Evolutionary conservation across 2,329 filamentous ascomycete genomes (phyloP).

Genomic region (Botrytis elliptica): DNA sequence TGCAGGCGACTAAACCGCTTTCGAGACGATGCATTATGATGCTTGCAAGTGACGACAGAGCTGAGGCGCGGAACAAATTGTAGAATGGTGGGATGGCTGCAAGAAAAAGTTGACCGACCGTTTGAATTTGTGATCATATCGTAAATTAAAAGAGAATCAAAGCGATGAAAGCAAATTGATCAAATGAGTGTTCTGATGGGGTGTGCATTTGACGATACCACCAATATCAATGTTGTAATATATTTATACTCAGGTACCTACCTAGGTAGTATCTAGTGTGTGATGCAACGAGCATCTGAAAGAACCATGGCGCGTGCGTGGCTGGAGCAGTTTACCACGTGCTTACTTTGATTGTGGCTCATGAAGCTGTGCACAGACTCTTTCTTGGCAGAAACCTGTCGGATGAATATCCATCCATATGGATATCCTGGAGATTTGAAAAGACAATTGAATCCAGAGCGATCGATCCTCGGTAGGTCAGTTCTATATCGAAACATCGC

Average conservation of each 20-base stretch:
- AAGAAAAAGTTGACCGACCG: background rate
- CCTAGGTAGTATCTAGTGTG: background rate
- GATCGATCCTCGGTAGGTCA: background rate
- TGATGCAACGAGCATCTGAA: background rate
- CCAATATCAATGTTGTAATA: background rate
- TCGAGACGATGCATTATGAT: constrained; percentile 7
- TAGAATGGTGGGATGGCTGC: background rate
- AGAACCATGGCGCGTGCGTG: background rate
- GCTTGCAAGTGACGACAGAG: background rate
- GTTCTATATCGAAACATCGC: background rate
- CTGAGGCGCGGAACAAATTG: background rate
- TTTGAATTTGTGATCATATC: background rate
- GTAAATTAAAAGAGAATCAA: background rate
- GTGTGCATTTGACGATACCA: too few species aligned
- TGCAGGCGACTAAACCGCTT: constrained; percentile 7
- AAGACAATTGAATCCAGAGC: background rate
- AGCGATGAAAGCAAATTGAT: background rate
- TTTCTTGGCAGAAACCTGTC: background rate
- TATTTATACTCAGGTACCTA: background rate
- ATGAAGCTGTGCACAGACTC: background rate
- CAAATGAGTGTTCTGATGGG: background rate
- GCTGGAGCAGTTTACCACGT: background rate
- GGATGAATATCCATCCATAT: background rate
- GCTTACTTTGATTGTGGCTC: background rate
- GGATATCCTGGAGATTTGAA: background rate